These are phyloP conservation scores for Saksenaea oblongispora DNA, from an alignment of 371 early-diverging fungal genomes.

Conservation along the genomic window DNA sequence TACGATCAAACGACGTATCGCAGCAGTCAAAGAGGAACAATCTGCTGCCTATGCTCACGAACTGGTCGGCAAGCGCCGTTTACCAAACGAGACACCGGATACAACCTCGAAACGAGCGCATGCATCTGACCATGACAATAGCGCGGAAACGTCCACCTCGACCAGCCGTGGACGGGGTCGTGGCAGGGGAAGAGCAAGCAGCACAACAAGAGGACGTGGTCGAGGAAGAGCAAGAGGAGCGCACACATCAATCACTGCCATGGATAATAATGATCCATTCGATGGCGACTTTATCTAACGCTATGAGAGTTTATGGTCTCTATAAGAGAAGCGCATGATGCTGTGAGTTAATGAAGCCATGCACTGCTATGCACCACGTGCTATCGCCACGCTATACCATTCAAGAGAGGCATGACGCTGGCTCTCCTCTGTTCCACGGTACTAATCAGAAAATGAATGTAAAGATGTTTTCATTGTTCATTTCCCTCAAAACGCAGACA, in stretches of 20 bases:
- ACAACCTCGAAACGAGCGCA: not conserved
- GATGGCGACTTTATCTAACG: not conserved
- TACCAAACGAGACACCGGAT: not conserved
- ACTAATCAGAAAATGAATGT: too few relatives aligned
- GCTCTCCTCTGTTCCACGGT: too few relatives aligned
- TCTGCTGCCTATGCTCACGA: conserved; percentile 17
- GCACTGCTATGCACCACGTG: too few relatives aligned
- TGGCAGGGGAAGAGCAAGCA: conserved; percentile 8
- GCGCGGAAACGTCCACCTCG: not conserved
- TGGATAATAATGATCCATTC: not conserved
- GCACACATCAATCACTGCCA: not conserved
- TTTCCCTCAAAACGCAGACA: too few relatives aligned
- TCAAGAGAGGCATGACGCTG: too few relatives aligned
- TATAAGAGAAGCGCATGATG: not conserved
- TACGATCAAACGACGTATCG: conserved; percentile 18
- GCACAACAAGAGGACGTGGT: conserved; percentile 5
- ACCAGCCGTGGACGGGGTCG: conserved; percentile 3
- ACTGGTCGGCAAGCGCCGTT: conserved; percentile 7
- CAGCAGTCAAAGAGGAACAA: conserved; percentile 14
- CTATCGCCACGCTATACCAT: too few relatives aligned
- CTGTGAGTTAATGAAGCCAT: too few relatives aligned
- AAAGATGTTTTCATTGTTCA: too few relatives aligned
- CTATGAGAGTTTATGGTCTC: not conserved
- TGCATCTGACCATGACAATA: not conserved
- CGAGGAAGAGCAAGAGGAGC: not conserved